phyloP scores from a whole-genome alignment of 495 filamentous ascomycete genomes.

The Neurospora sp. region DNA sequence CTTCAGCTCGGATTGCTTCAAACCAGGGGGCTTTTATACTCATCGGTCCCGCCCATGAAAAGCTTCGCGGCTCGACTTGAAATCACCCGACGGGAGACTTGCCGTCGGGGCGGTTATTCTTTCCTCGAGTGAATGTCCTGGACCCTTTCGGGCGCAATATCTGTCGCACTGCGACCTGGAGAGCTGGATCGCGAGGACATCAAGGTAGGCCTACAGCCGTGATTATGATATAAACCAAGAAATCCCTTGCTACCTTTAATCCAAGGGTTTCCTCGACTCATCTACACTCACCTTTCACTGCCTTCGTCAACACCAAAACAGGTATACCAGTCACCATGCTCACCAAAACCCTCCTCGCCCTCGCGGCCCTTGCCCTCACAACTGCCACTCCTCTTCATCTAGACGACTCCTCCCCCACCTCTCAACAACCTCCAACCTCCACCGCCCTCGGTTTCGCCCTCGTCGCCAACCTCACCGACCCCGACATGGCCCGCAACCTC shows the following conservation, averaged over 20 bases:
- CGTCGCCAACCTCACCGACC: conserved; percentile 1
- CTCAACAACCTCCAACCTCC: not conserved
- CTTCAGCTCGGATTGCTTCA: not conserved
- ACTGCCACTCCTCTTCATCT: not conserved
- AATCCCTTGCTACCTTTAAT: not conserved
- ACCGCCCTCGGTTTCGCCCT: not conserved
- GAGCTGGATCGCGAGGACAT: not conserved
- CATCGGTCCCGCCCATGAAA: not conserved
- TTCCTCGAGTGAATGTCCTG: not conserved
- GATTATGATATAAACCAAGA: not conserved
- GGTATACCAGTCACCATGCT: not conserved
- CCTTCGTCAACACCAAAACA: not conserved
- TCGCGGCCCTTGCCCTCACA: not conserved
- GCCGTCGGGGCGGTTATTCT: not conserved
- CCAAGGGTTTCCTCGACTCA: not conserved
- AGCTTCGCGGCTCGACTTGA: not conserved
- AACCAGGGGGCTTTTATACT: not conserved
- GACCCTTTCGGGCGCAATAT: not conserved
- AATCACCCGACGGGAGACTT: not conserved
- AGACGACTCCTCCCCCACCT: not conserved
- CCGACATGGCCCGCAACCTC: not conserved
- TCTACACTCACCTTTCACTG: not conserved
- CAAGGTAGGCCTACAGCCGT: not conserved
- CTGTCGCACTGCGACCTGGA: not conserved
- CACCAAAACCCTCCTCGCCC: not conserved